Evolutionary conservation across 2,329 filamentous ascomycete genomes (phyloP), one percentile per base, ranked within the genome.

Genomic region (Alternaria atra): DNA sequence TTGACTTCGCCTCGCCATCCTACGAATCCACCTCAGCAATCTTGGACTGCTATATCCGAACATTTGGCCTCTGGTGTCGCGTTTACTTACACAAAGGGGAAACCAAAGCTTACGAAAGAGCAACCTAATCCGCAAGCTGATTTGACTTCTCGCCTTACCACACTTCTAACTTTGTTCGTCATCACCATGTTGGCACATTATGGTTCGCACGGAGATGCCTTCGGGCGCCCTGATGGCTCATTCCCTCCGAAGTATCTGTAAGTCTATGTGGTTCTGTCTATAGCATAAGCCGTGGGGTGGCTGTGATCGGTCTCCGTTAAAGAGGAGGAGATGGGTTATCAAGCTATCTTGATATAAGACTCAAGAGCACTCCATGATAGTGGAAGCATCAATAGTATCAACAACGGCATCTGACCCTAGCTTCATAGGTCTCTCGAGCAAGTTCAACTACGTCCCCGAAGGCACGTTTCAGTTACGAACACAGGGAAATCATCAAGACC

Each of bases 1-100:
- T 30, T 30, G 52, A 52, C 67, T 69, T 69, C 69, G 70, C 70
- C 65, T 67, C 65, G 54, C 56, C 35, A 56, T 51, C 42, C 43
- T 56, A 59, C 54, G 58, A 56, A 57, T 48, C 57, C 59, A 63
- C 51, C 61, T 62, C 55, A 68, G 68, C 69, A 66, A 60, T 60
- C 59, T 53, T 56, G 55, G 51, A 54, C 47, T 55, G 55, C 52
- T 58, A 56, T 50, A 59, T 48, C 58, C 59, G 52, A 23, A 55
- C 35, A 37, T 52, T 55, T 50, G 52, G 52, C 42, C 39, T 52
- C 53, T 59, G 58, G 58, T 48, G 51, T 64, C 51, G 62, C 27
- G 9, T 50, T 50, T 52, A 32, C 46, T 44, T 20, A 9, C 20
- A 48, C 29, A 47, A 42, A 58, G 23, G 29, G 52, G 20, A 46